phyloP scores from a whole-genome alignment of 345 rosid genomes.

The Psidium friedrichsthalianum region DNA sequence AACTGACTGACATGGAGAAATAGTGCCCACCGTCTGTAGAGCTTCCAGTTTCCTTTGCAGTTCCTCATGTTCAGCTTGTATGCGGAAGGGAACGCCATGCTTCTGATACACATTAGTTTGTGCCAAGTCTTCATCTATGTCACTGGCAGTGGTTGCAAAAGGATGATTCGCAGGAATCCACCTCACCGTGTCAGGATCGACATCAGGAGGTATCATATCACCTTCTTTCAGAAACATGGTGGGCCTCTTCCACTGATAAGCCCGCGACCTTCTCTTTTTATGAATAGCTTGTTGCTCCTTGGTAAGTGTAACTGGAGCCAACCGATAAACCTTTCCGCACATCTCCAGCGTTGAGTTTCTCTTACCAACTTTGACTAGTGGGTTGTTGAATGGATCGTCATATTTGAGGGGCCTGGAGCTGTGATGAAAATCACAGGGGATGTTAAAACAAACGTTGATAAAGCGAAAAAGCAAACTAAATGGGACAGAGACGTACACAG shows the following conservation, averaged over 20 bases:
- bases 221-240: conserved; percentile 88
- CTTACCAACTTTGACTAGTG: conserved; percentile 69
- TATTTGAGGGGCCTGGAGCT: conserved; percentile 72
- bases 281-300: conserved; percentile 63
- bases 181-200: conserved; percentile 83
- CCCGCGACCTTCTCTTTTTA: conserved; percentile 88
- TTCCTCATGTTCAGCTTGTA: conserved; percentile 89
- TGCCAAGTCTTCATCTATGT: conserved; percentile 83
- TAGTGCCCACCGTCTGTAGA: conserved; percentile 47
- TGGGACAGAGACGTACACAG: not conserved
- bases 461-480: not conserved
- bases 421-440: conserved; percentile 5
- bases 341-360: conserved; percentile 73
- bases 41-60: conserved; percentile 80
- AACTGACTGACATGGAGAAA: not conserved
- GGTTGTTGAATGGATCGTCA: conserved; percentile 92
- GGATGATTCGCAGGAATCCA: conserved; percentile 99
- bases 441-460: not conserved
- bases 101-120: conserved; percentile 85
- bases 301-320: conserved; percentile 85
- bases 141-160: conserved; percentile 80
- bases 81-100: conserved; percentile 89
- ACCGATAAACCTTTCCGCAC: conserved; percentile 81
- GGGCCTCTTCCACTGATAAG: conserved; percentile 96
- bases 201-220: conserved; percentile 72